Evolutionary conservation across 768 basidiomycete genomes (phyloP).

Genomic region (Boletus pseudopeckii): DNA sequence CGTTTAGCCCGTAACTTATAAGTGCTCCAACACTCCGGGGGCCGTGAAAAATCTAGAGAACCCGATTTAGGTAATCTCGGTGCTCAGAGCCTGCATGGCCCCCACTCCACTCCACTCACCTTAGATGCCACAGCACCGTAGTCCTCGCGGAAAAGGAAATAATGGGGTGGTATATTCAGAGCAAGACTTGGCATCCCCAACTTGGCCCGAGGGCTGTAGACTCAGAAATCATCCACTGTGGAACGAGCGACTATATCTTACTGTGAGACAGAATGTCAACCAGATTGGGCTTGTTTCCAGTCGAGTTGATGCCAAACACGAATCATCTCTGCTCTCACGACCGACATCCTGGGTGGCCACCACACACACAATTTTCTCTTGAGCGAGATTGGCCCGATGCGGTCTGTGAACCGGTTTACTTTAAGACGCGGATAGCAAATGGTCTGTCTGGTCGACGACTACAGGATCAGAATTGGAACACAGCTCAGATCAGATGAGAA

Average conservation of each 20-base stretch:
- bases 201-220: neutral
- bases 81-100: neutral
- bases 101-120: neutral
- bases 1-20: neutral
- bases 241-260: neutral
- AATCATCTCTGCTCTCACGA: no score
- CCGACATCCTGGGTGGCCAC: neutral
- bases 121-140: neutral
- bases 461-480: neutral
- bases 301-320: neutral
- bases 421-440: neutral
- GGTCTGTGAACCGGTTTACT: neutral
- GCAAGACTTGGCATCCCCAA: neutral
- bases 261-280: neutral
- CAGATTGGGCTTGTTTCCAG: neutral
- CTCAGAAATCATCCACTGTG: neutral
- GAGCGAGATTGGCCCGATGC: neutral
- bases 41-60: neutral
- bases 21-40: neutral
- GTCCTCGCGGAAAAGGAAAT: neutral
- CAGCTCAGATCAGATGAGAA: neutral
- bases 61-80: conserved; percentile 5
- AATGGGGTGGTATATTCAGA: neutral
- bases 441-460: neutral
- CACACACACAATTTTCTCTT: neutral